Evolutionary conservation across 2,329 filamentous ascomycete genomes (phyloP), one percentile per base, ranked within the genome.

Genomic region (Allantophomopsis cytisporea): DNA sequence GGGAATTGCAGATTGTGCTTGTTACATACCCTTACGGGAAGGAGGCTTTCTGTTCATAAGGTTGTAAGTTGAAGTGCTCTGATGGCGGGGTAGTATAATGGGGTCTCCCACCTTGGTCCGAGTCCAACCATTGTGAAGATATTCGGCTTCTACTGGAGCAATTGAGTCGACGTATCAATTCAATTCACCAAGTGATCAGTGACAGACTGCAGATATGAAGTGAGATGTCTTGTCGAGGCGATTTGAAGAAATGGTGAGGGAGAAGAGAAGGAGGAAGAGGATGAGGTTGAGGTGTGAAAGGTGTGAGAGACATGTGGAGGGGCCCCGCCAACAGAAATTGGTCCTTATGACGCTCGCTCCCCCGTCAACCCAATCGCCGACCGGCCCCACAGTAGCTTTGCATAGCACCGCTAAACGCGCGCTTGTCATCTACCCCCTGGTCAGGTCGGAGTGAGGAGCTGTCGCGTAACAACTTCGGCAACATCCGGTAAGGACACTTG

Each of bases 11-110:
- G 23, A 8, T 28, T 28, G 4, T 5, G 5, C 5, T 12, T 28
- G 23, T 28, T 28, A 71, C 76, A 60, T 73, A 83, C 83, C 83
- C 73, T 83, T 85, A 54, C 79, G 76, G 62, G 76, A 79, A 33
- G 76, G 77, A 46, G 69, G 68, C 54, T 68, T 71, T 58, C 73
- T 34, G 16, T 34, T 15, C 7, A 34, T 17, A 17, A 8, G 13
- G 12, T 15, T 28, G 23, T 28, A 28, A 28, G 23, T 10, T 28
- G 23, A 28, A 28, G 3, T 28, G 23, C 11, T 28, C 31, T 15
- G 31, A 15, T 34, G 31, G 31, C 31, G 31, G 16, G 16, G 14
- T 34, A 34, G 23, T 28, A 10, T 10, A 28, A 10, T 28, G 8
- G 23, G 4, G 23, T 28, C 3, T 28, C 23, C 8, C 11, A 34